phyloP scores from a whole-genome alignment of 192 early-diverging fungal species.

The Linnemannia schmuckeri region DNA sequence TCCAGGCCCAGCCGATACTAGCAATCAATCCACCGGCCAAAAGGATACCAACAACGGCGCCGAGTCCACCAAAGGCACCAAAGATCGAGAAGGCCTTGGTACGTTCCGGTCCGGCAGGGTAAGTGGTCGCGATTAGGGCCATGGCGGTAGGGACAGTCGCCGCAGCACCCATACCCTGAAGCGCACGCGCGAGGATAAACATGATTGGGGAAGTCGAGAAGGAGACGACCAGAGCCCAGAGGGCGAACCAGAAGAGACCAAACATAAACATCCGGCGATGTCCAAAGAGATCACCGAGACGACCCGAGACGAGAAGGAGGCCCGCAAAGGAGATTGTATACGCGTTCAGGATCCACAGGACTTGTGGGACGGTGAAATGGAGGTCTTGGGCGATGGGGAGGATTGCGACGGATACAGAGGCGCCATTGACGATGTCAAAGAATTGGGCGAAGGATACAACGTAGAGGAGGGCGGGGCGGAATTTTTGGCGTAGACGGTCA shows the following conservation, averaged over 20 bases:
- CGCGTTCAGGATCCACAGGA: conserved; percentile 46
- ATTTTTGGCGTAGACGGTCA: not conserved
- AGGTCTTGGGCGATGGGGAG: conserved; percentile 36
- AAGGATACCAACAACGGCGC: conserved; percentile 33
- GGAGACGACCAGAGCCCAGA: conserved; percentile 35
- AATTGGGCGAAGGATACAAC: conserved; percentile 19
- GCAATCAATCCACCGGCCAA: conserved; percentile 47
- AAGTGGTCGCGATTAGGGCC: conserved; percentile 41
- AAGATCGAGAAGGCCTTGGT: no score
- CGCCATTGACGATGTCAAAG: conserved; percentile 36
- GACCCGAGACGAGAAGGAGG: conserved; percentile 44
- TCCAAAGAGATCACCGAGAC: conserved; percentile 54
- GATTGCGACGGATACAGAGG: conserved; percentile 26
- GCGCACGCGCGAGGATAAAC: conserved; percentile 44
- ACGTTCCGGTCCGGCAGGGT: conserved; percentile 29
- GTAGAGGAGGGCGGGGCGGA: conserved; percentile 15
- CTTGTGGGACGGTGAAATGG: conserved; percentile 14
- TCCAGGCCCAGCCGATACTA: conserved; percentile 56
- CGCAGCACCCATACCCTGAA: conserved; percentile 55
- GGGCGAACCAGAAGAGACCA: conserved; percentile 44
- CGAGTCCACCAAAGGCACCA: conserved; percentile 43
- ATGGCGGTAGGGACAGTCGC: conserved; percentile 52
- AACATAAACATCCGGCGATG: conserved; percentile 49
- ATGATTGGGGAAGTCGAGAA: conserved; percentile 41
- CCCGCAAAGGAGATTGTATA: conserved; percentile 56